Evolutionary conservation across 2,329 filamentous ascomycete species (phyloP).

Genomic region (Cladophialophora carrionii): DNA sequence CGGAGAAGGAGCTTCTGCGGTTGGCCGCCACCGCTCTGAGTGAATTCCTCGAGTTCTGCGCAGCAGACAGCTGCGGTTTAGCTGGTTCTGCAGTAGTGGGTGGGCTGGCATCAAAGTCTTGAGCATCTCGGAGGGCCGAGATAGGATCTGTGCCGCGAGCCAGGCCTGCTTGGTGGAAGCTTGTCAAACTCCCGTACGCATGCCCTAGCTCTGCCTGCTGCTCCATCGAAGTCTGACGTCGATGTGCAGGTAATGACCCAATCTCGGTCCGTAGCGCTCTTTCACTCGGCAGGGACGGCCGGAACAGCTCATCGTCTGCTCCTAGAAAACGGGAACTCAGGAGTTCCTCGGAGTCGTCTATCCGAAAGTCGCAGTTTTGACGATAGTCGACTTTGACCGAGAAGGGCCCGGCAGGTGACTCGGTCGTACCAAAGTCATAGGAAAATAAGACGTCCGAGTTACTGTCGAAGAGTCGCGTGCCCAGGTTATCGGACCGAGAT

Average conservation of each 20-base stretch:
- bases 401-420: slow-evolving; percentile 83
- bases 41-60: slow-evolving; percentile 55
- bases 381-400: slow-evolving; percentile 82
- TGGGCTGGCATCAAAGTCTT: slow-evolving; percentile 54
- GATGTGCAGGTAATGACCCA: slow-evolving; percentile 74
- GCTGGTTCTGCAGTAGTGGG: slow-evolving; percentile 55
- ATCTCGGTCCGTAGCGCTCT: slow-evolving; percentile 45
- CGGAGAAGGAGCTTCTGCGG: slow-evolving; percentile 81
- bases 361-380: slow-evolving; percentile 83
- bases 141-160: slow-evolving; percentile 81
- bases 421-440: slow-evolving; percentile 79
- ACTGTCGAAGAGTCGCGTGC: slow-evolving; percentile 68
- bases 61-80: slow-evolving; percentile 51
- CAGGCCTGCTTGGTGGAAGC: slow-evolving; percentile 78
- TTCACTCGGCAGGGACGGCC: slow-evolving; percentile 70
- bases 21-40: slow-evolving; percentile 55
- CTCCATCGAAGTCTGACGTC: slow-evolving; percentile 49
- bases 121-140: slow-evolving; percentile 75
- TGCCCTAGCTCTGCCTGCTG: slow-evolving; percentile 67
- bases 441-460: slow-evolving; percentile 68
- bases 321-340: slow-evolving; percentile 93
- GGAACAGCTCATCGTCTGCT: slow-evolving; percentile 83
- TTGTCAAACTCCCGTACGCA: slow-evolving; percentile 86
- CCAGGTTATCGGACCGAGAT: slow-evolving; percentile 68
- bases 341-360: slow-evolving; percentile 88